Percentiles rank a stretch among this genome's conserved stretches.
Evolutionary conservation across 108 stramenopile species (phyloP).

Genomic region (Pseudonitzschia multistriata): DNA sequence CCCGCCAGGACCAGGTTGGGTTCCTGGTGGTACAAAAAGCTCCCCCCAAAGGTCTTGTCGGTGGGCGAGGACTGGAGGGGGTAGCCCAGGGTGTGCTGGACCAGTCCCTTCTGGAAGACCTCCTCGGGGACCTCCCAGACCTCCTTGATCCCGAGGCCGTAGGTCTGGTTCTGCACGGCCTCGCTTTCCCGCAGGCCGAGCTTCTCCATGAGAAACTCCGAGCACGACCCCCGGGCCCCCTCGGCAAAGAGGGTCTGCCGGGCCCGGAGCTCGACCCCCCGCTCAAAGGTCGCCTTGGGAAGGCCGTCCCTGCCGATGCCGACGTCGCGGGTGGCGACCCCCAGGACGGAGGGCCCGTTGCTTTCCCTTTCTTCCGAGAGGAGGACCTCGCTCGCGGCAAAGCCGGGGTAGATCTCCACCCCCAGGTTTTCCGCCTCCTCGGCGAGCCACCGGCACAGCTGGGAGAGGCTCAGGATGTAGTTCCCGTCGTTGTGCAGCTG

Average conservation of each 20-base stretch:
- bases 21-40: constrained; percentile 96
- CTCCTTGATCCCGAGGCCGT: constrained; percentile 98
- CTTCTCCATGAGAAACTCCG: constrained; percentile 87
- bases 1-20: constrained; percentile 94
- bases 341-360: constrained; percentile 47
- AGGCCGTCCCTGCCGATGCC: constrained; percentile 93
- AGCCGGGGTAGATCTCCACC: constrained; percentile 98
- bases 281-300: constrained; percentile 91
- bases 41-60: constrained; percentile 89
- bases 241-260: constrained; percentile 98
- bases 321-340: constrained; percentile 97
- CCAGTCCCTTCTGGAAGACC: constrained; percentile 87
- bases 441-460: constrained; percentile 94
- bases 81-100: constrained; percentile 98
- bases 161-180: constrained; percentile 81
- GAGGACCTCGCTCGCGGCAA: constrained; percentile 94
- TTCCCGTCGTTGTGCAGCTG: constrained; percentile 97
- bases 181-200: constrained; percentile 86
- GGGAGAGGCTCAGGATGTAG: constrained; percentile 90
- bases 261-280: constrained; percentile 94
- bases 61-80: constrained; percentile 80
- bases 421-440: constrained; percentile 94
- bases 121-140: constrained; percentile 97
- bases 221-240: constrained; percentile 95
- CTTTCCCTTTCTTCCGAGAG: constrained; percentile 40